Conservation (phyloP, 2,329 filamentous ascomycete species). For the Ustilaginoidea virens region DNA sequence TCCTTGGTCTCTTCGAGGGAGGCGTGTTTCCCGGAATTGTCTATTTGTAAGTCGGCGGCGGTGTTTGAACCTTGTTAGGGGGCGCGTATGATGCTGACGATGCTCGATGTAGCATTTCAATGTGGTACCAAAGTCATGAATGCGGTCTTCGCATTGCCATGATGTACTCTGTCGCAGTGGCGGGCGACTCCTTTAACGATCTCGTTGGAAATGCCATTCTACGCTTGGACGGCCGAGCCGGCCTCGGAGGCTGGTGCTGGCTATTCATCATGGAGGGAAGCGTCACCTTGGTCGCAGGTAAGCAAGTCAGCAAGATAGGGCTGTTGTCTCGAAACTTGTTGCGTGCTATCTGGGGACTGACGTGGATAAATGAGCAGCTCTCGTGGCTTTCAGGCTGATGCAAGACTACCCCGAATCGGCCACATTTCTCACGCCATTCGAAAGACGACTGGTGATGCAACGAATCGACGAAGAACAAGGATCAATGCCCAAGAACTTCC, state of each 20-base stretch:
- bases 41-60: conserved; percentile 26
- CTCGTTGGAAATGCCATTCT: conserved; percentile 44
- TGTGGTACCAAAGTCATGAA: conserved; percentile 45
- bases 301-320: no score
- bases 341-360: not conserved
- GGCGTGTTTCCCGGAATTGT: conserved; percentile 47
- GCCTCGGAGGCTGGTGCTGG: conserved; percentile 55
- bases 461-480: conserved; percentile 28
- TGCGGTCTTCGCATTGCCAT: conserved; percentile 45
- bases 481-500: conserved; percentile 38
- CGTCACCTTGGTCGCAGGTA: conserved; percentile 27
- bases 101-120: conserved; percentile 25
- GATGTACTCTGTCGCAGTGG: conserved; percentile 40
- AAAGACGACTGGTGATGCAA: conserved; percentile 26
- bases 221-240: conserved; percentile 36
- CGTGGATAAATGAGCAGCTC: conserved; percentile 20
- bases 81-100: not conserved
- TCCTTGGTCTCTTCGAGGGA: conserved; percentile 35
- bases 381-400: conserved; percentile 33
- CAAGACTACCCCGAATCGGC: conserved; percentile 42
- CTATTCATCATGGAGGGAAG: conserved; percentile 60
- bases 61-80: not conserved
- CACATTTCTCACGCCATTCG: conserved; percentile 29
- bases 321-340: no score
- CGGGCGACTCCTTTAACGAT: conserved; percentile 47